phyloP scores from a whole-genome alignment of 352 stramenopile species.

The Pythium phragmitis region DNA sequence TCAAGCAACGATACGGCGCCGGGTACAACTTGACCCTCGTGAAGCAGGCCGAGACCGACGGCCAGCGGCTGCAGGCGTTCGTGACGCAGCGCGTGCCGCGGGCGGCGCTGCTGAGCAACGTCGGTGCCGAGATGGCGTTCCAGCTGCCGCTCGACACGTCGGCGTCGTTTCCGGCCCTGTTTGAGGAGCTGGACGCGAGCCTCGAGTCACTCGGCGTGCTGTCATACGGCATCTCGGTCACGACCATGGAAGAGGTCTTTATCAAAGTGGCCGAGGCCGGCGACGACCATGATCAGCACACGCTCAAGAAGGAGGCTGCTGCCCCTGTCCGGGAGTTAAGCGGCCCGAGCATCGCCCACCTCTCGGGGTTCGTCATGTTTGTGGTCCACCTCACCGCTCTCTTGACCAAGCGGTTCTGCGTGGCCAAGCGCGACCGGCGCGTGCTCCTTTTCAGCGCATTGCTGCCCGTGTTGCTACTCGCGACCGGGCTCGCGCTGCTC shows the following conservation, averaged over 20 bases:
- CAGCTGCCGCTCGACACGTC: slow-evolving; percentile 68
- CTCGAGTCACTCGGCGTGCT: slow-evolving; percentile 37
- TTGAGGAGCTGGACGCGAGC: slow-evolving; percentile 65
- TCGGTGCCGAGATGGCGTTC: slow-evolving; percentile 77
- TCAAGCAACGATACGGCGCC: slow-evolving; percentile 83
- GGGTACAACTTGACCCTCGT: slow-evolving; percentile 70
- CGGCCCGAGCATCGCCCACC: slow-evolving; percentile 20
- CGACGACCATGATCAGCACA: slow-evolving; percentile 51
- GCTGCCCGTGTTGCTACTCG: slow-evolving; percentile 70
- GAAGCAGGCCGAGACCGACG: neutral
- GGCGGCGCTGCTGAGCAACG: slow-evolving; percentile 45
- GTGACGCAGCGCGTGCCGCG: slow-evolving; percentile 31
- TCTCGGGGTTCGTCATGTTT: slow-evolving; percentile 49
- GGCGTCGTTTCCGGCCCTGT: slow-evolving; percentile 58
- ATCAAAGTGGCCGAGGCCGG: slow-evolving; percentile 72
- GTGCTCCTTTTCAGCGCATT: slow-evolving; percentile 66
- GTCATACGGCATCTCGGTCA: slow-evolving; percentile 77
- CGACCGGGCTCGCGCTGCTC: slow-evolving; percentile 61
- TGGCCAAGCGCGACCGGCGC: slow-evolving; percentile 88
- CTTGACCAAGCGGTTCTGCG: slow-evolving; percentile 81
- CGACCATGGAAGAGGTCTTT: slow-evolving; percentile 91
- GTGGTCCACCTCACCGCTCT: slow-evolving; percentile 76
- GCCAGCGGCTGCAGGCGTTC: no score
- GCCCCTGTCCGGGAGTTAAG: neutral
- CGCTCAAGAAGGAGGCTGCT: slow-evolving; percentile 31